These are phyloP conservation scores for Schoenoplectus triqueter DNA, from an alignment of 202 grass and related monocot species.

Conservation along the genomic window DNA sequence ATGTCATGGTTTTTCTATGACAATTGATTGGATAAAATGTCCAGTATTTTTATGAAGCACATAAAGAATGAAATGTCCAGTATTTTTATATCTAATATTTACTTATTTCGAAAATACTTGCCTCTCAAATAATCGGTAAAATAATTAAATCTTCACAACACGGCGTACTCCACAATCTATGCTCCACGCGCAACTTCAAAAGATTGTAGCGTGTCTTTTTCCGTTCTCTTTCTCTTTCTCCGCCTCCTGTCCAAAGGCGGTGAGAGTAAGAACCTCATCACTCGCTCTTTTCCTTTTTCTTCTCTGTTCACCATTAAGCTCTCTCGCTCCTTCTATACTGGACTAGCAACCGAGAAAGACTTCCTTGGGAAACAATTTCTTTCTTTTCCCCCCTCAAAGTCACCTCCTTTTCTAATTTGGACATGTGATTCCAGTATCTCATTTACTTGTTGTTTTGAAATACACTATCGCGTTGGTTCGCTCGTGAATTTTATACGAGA, in stretches of 20 bases:
- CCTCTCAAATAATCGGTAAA: too few relatives aligned
- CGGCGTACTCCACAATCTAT: not conserved
- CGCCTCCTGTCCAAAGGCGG: conserved; percentile 42
- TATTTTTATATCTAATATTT: too few relatives aligned
- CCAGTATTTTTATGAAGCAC: too few relatives aligned
- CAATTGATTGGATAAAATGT: too few relatives aligned
- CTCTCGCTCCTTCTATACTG: not conserved
- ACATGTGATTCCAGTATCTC: not conserved
- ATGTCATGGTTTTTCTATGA: too few relatives aligned
- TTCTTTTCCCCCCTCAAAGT: not conserved
- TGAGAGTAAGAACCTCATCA: conserved; percentile 34
- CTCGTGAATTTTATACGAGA: not conserved
- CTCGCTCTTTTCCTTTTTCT: conserved; percentile 28
- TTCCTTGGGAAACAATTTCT: not conserved
- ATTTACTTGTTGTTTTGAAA: not conserved
- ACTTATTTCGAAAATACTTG: too few relatives aligned
- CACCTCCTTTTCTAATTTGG: not conserved
- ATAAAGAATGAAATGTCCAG: too few relatives aligned
- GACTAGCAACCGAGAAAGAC: not conserved
- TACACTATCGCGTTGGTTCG: not conserved
- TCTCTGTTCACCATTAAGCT: not conserved
- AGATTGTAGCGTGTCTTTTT: not conserved
- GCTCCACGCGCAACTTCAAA: not conserved
- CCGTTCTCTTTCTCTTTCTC: conserved; percentile 9
- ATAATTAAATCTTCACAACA: not conserved